Conservation (phyloP, 257 asterid species). For the Gentiana dahurica region DNA sequence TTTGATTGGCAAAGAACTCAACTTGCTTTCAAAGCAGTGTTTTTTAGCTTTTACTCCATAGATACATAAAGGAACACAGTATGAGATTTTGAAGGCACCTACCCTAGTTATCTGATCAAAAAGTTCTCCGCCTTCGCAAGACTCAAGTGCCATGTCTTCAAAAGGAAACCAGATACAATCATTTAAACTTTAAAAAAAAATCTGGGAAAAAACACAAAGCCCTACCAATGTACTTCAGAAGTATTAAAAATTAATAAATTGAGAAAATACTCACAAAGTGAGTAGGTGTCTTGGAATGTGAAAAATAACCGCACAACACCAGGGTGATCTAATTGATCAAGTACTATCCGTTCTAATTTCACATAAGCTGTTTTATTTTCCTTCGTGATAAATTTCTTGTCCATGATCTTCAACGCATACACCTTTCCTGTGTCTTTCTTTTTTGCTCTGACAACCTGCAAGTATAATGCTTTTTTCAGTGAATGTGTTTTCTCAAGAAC, state of each 20-base stretch:
- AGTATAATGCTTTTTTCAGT: constrained; percentile 6
- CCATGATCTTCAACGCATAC: constrained; percentile 98
- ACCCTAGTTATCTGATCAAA: constrained; percentile 96
- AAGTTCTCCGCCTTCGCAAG: constrained; percentile 99
- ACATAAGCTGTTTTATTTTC: constrained; percentile 98
- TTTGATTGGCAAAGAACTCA: not conserved
- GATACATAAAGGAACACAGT: constrained; percentile 3
- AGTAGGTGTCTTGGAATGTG: constrained; percentile 87
- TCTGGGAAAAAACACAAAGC: constrained; percentile 2
- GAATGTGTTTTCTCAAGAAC: not conserved
- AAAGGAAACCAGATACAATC: constrained; percentile 18
- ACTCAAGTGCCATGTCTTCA: constrained; percentile 97
- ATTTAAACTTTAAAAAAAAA: constrained; percentile 14
- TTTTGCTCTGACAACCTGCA: constrained; percentile 91
- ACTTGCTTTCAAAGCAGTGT: not conserved
- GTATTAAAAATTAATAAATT: not conserved
- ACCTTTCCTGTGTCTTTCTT: constrained; percentile 83
- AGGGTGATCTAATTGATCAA: constrained; percentile 96
- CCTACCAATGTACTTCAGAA: not conserved
- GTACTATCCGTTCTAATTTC: constrained; percentile 92
- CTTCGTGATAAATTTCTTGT: constrained; percentile 92
- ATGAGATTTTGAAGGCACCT: constrained; percentile 15
- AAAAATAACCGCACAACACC: constrained; percentile 81
- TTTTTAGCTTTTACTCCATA: not conserved
- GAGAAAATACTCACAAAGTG: constrained; percentile 72